phyloP scores from a whole-genome alignment of 495 filamentous ascomycete genomes.

The Aspergillus affinis region DNA sequence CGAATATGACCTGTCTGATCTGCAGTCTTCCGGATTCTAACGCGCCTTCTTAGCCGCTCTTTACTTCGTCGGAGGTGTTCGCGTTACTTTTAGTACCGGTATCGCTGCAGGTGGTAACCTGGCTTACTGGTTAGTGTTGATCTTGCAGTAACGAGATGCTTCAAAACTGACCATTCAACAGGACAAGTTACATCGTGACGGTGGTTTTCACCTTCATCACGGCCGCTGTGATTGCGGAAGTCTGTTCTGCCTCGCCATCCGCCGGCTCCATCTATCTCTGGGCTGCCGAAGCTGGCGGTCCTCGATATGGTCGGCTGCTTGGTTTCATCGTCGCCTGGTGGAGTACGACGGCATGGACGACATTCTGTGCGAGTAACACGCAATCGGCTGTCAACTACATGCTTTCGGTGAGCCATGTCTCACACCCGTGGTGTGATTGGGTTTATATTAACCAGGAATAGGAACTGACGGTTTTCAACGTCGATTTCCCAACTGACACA shows the following conservation, averaged over 20 bases:
- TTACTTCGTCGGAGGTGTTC: slow-evolving; percentile 57
- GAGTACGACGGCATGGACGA: slow-evolving; percentile 61
- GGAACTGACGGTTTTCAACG: slow-evolving; percentile 55
- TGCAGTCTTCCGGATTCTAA: neutral
- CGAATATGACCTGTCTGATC: neutral
- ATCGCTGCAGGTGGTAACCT: slow-evolving; percentile 56
- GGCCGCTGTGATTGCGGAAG: slow-evolving; percentile 56
- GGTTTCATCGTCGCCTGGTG: slow-evolving; percentile 60
- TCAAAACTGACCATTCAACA: slow-evolving; percentile 12
- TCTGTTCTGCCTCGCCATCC: slow-evolving; percentile 55
- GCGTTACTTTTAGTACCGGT: slow-evolving; percentile 56
- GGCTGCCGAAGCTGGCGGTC: slow-evolving; percentile 57
- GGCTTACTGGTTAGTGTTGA: slow-evolving; percentile 47
- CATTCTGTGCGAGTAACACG: slow-evolving; percentile 55
- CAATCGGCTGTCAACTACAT: slow-evolving; percentile 56
- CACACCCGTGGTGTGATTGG: neutral
- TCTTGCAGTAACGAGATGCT: neutral
- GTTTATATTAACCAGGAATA: slow-evolving; percentile 11
- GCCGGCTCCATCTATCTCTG: slow-evolving; percentile 59
- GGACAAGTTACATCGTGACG: slow-evolving; percentile 57
- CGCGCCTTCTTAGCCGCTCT: slow-evolving; percentile 41
- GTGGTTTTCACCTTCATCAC: slow-evolving; percentile 58
- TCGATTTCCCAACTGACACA: slow-evolving; percentile 49
- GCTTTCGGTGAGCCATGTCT: slow-evolving; percentile 40
- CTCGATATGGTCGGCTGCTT: slow-evolving; percentile 50